Conservation (phyloP, 1,139 yeast genomes). For the Kodamaea alishanica region DNA sequence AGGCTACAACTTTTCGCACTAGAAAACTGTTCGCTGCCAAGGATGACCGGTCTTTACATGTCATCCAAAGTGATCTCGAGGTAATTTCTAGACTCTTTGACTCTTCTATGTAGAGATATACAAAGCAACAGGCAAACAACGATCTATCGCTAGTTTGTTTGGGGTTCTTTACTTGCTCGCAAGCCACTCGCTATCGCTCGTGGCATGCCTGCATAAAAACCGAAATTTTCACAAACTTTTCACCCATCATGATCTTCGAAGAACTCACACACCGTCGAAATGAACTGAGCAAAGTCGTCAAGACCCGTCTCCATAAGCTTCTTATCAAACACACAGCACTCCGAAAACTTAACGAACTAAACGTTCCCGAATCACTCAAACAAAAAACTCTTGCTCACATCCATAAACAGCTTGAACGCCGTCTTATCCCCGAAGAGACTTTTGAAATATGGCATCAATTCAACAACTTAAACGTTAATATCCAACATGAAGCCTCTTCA, state of each 20-base stretch:
- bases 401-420: slow-evolving; percentile 11
- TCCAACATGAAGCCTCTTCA: slow-evolving; percentile 1
- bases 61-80: no score
- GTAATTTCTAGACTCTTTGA: no score
- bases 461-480: slow-evolving; percentile 14
- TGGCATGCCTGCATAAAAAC: no score
- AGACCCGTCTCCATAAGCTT: slow-evolving; percentile 6
- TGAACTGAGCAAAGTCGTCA: slow-evolving; percentile 1
- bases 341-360: slow-evolving; percentile 14
- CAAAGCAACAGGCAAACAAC: neutral
- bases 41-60: no score
- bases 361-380: slow-evolving; percentile 5
- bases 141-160: neutral
- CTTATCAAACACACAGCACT: slow-evolving; percentile 21
- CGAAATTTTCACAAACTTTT: no score
- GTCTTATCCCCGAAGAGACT: slow-evolving; percentile 33
- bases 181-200: neutral
- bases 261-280: slow-evolving; percentile 8
- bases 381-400: slow-evolving; percentile 11
- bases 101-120: neutral
- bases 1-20: no score
- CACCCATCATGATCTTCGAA: slow-evolving; percentile 11
- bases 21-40: no score
- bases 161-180: neutral
- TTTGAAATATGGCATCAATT: slow-evolving; percentile 37